Base-by-base conservation (phyloP, 1,284 basidiomycete species). In the Acaromyces ingoldii region DNA sequence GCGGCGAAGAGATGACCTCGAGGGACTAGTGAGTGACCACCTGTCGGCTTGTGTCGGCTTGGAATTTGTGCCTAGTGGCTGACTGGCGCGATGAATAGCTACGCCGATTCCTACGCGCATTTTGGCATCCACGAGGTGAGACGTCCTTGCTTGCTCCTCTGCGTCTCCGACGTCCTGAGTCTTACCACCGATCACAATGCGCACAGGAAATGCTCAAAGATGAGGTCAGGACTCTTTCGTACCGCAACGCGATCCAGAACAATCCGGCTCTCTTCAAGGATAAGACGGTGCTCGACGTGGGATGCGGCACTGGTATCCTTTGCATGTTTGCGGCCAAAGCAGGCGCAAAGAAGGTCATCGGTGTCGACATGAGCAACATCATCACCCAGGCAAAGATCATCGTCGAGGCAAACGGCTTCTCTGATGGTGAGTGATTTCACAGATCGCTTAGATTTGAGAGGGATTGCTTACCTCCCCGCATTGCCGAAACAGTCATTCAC, bases 241-340 rank as follows among this genome's bases (percentile, higher is more conserved):
- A 99, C 83, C 87, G 90, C 63, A 83, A 87, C 58, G 89, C 91
- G 56, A 98, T 99, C 81, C 80, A 90, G 77, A 88, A 93, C 80
- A 98, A 98, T 79, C 81, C 84, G 31, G 91, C 96, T 76, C 80
- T 98, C 30, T 99, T 99, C 85, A 88, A 91, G 57, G 72, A 61
- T 55, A 75, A 75, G 63, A 62, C 65, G 28, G 95, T 99, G 2
- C 83, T 99, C 51, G 95, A 99, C 76, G 93, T 99, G 62, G 95
- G 95, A 38, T 98, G 95, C 74, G 95, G 95, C 42, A 99, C 95
- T 6, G 95, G 95, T 57, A 98, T 99, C 64, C 81, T 99, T 40
- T 93, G 89, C 70, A 96, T 99, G 92, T 99, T 99, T 72, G 95
- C 95, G 45, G 91, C 93, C 50, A 92, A 89, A 78, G 95, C 95